Conservation (phyloP, 2,329 filamentous ascomycete genomes). For the Pseudogymnoascus pannorum region DNA sequence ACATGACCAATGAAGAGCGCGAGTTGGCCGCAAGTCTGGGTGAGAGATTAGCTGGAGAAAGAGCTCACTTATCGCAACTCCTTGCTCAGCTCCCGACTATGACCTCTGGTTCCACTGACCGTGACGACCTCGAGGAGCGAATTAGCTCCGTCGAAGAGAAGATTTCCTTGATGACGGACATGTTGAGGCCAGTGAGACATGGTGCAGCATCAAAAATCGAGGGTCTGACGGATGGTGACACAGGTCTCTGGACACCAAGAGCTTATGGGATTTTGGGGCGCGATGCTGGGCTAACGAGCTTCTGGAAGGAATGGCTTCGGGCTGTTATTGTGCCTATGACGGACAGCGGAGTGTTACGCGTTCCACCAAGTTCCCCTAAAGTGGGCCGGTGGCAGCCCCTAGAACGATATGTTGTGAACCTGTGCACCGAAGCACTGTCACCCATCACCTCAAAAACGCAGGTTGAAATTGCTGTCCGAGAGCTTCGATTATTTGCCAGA, state of each 20-base stretch:
- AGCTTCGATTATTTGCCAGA: slow-evolving; percentile 83
- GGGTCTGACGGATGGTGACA: slow-evolving; percentile 89
- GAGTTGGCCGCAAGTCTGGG: slow-evolving; percentile 89
- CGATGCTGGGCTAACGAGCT: slow-evolving; percentile 73
- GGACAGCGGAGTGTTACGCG: slow-evolving; percentile 71
- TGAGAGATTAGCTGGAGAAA: slow-evolving; percentile 76
- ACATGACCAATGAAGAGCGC: slow-evolving; percentile 85
- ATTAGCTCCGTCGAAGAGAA: slow-evolving; percentile 97
- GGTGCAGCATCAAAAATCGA: slow-evolving; percentile 96
- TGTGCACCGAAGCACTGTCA: slow-evolving; percentile 90
- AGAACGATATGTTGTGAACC: slow-evolving; percentile 92
- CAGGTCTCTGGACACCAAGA: slow-evolving; percentile 88
- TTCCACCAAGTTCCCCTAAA: slow-evolving; percentile 81
- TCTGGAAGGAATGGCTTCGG: slow-evolving; percentile 98
- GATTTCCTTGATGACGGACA: slow-evolving; percentile 92
- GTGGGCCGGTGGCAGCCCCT: slow-evolving; percentile 93
- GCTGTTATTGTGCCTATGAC: slow-evolving; percentile 94
- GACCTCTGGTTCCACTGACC: slow-evolving; percentile 69
- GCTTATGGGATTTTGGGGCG: slow-evolving; percentile 88
- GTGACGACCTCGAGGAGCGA: slow-evolving; percentile 83
- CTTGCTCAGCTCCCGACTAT: slow-evolving; percentile 75
- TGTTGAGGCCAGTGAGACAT: slow-evolving; percentile 84
- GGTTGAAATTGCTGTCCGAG: slow-evolving; percentile 82
- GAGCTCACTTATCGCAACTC: slow-evolving; percentile 82
- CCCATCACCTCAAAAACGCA: slow-evolving; percentile 92